phyloP scores from a whole-genome alignment of 371 early-diverging fungal species.

The Mortierella sp. region DNA sequence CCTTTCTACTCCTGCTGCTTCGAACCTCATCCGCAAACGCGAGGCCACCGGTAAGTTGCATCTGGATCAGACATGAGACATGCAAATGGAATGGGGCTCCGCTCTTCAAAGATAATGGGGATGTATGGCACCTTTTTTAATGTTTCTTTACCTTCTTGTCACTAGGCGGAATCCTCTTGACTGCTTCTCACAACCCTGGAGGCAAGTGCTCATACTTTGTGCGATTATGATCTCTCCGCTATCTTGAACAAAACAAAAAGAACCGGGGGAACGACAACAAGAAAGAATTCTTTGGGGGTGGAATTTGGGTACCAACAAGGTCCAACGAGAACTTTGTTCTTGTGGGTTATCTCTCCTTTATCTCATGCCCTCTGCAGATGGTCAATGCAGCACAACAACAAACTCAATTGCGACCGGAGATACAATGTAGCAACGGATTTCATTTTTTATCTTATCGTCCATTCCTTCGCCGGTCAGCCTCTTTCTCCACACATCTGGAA shows the following conservation, averaged over 20 bases:
- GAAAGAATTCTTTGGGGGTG: neutral
- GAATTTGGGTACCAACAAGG: too few relatives aligned
- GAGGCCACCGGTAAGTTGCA: conserved; percentile 76
- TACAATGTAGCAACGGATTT: neutral
- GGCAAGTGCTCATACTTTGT: conserved; percentile 57
- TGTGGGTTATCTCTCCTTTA: too few relatives aligned
- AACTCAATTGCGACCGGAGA: neutral
- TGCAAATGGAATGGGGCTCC: neutral
- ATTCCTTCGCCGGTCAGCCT: neutral
- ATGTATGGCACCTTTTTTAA: neutral
- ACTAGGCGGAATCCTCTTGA: conserved; percentile 90
- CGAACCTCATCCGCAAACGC: conserved; percentile 90
- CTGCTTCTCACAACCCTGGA: conserved; percentile 98
- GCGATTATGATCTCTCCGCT: conserved; percentile 5
- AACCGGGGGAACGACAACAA: neutral
- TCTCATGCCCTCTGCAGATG: conserved; percentile 10
- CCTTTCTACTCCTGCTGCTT: conserved; percentile 97
- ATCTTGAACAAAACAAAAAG: conserved; percentile 22
- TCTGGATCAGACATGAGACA: too few relatives aligned
- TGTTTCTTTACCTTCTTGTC: neutral
- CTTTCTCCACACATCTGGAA: neutral
- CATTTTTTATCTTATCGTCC: neutral
- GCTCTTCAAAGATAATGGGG: neutral
- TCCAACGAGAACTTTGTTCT: too few relatives aligned
- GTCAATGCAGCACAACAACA: conserved; percentile 9